Percentiles rank a stretch among this genome's conserved stretches.
Evolutionary conservation across 2,329 filamentous ascomycete species (phyloP).

Genomic region (Trichoderma sp.): DNA sequence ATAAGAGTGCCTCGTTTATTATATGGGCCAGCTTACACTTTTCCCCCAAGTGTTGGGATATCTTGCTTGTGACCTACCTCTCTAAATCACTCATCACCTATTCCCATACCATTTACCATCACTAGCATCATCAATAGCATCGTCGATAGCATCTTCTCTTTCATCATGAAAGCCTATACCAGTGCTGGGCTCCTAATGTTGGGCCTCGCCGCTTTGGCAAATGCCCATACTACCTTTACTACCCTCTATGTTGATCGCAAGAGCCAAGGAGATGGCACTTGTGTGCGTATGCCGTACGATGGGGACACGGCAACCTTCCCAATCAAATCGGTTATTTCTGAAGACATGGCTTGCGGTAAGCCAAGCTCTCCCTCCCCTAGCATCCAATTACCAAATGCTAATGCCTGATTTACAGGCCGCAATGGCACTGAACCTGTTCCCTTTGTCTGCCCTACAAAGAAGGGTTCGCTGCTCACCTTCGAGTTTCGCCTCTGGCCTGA

Average conservation of each 20-base stretch:
- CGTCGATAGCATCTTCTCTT: background rate
- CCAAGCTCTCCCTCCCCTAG: slow-evolving; percentile 21
- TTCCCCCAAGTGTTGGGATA: background rate
- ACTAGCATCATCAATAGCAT: background rate
- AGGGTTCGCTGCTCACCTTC: slow-evolving; percentile 65
- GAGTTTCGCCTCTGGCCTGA: slow-evolving; percentile 67
- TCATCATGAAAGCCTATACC: slow-evolving; percentile 43
- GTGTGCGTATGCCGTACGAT: slow-evolving; percentile 67
- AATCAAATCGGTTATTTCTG: slow-evolving; percentile 58
- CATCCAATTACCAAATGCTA: background rate
- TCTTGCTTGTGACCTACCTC: background rate
- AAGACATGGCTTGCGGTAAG: slow-evolving; percentile 73
- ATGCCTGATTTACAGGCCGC: slow-evolving; percentile 41
- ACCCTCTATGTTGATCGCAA: slow-evolving; percentile 64
- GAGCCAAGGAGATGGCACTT: slow-evolving; percentile 71
- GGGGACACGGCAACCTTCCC: slow-evolving; percentile 58
- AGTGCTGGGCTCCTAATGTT: slow-evolving; percentile 37
- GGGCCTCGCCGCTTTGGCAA: slow-evolving; percentile 45
- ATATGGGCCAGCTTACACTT: background rate
- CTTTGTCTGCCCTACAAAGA: slow-evolving; percentile 53
- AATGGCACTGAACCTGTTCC: slow-evolving; percentile 51
- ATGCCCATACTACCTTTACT: slow-evolving; percentile 66
- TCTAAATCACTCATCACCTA: background rate
- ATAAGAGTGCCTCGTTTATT: background rate
- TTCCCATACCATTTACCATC: background rate